Conservation (phyloP, 352 stramenopile species). For the Globisporangium iwayamae region DNA sequence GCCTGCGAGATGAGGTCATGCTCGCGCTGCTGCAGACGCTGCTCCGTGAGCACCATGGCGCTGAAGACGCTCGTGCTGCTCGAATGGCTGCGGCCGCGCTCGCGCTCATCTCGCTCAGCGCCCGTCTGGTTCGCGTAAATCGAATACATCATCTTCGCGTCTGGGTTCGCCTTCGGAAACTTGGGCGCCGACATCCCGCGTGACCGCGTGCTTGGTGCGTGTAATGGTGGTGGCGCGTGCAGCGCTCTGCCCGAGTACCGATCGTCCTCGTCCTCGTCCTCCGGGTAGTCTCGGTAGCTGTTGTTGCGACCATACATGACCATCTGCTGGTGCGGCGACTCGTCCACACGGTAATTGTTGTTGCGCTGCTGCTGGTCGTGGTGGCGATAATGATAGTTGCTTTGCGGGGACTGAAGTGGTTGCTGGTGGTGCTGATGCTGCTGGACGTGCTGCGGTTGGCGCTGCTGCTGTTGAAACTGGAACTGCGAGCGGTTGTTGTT, state of each 20-base stretch:
- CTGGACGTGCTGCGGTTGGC: conserved; percentile 29
- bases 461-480: conserved; percentile 26
- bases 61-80: conserved; percentile 31
- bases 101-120: conserved; percentile 1
- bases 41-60: conserved; percentile 48
- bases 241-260: conserved; percentile 16
- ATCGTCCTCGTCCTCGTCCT: conserved; percentile 31
- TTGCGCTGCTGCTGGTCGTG: conserved; percentile 12
- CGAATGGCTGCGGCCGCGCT: conserved; percentile 16
- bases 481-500: conserved; percentile 17
- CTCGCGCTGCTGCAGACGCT: conserved; percentile 59
- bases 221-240: conserved; percentile 7
- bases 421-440: conserved; percentile 26
- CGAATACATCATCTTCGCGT: conserved; percentile 27
- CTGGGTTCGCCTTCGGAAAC: conserved; percentile 1
- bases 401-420: conserved; percentile 17
- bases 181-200: conserved; percentile 10
- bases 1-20: conserved; percentile 58
- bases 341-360: conserved; percentile 19
- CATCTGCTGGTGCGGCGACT: conserved; percentile 6
- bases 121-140: conserved; percentile 30
- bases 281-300: conserved; percentile 23
- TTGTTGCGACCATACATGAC: conserved; percentile 19
- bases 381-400: conserved; percentile 16
- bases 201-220: conserved; percentile 7